A percentile compares a stretch with the other conserved stretches of the same genome.
phyloP scores from a whole-genome alignment of 805 yeast genomes.

The Helenozyma baotianmanensis region DNA sequence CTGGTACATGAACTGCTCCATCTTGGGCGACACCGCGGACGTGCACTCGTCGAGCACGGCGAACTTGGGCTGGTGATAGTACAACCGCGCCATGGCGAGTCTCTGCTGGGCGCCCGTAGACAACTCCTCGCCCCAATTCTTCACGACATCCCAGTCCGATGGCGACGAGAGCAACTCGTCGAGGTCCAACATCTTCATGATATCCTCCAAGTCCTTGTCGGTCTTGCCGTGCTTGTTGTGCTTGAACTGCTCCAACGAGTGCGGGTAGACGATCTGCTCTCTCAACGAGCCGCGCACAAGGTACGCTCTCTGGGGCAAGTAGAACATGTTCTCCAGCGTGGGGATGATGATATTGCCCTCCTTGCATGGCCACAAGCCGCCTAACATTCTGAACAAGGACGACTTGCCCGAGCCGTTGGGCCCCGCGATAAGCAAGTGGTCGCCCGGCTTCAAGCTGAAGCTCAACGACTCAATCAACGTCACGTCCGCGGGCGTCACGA shows the following conservation, averaged over 20 bases:
- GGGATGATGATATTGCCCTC: slow-evolving; percentile 60
- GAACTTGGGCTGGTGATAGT: slow-evolving; percentile 86
- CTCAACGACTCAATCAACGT: slow-evolving; percentile 60
- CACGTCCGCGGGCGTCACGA: slow-evolving; percentile 81
- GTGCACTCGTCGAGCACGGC: slow-evolving; percentile 97
- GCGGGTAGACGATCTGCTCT: slow-evolving; percentile 89
- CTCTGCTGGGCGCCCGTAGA: slow-evolving; percentile 92
- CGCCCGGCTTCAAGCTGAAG: slow-evolving; percentile 74
- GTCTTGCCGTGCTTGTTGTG: slow-evolving; percentile 30
- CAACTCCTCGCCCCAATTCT: slow-evolving; percentile 86
- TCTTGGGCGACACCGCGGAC: slow-evolving; percentile 84
- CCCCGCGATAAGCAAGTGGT: slow-evolving; percentile 84
- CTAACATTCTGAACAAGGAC: slow-evolving; percentile 81
- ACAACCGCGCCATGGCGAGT: slow-evolving; percentile 87
- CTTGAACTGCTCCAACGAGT: slow-evolving; percentile 55
- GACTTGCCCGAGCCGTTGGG: slow-evolving; percentile 97
- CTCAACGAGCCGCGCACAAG: slow-evolving; percentile 73
- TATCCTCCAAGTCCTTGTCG: slow-evolving; percentile 48
- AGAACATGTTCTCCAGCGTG: slow-evolving; percentile 63
- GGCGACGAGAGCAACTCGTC: slow-evolving; percentile 45
- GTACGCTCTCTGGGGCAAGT: slow-evolving; percentile 90
- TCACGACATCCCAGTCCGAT: slow-evolving; percentile 50
- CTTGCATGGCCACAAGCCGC: slow-evolving; percentile 88
- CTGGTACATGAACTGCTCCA: slow-evolving; percentile 84
- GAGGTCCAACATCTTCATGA: slow-evolving; percentile 54